Evolutionary conservation across 2,329 filamentous ascomycete genomes (phyloP), one percentile per base, ranked within the genome.

Genomic region (Mycosphaerella sp.): DNA sequence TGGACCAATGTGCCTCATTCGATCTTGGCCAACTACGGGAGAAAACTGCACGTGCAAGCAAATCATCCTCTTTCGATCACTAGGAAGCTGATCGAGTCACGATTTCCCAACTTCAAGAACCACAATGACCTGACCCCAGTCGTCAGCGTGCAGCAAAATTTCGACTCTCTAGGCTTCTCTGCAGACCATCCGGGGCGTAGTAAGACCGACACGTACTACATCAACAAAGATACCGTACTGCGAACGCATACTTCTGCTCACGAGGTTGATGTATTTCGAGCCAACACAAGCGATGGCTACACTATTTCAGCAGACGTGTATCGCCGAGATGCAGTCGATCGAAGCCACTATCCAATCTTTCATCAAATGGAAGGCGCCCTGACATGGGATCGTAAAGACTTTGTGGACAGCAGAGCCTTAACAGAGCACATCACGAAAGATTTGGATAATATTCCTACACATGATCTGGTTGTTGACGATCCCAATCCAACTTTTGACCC

Each of bases 311-410:
- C 91, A 18, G 93, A 98, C 68, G 93, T 98, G 14, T 98, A 97
- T 70, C 82, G 93, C 39, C 80, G 93, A 58, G 93, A 98, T 79
- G 90, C 91, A 50, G 86, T 98, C 64, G 93, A 98, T 71, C 82
- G 87, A 50, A 93, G 85, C 61, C 93, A 98, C 71, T 97, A 97
- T 71, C 93, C 93, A 0, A 82, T 95, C 52, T 98, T 98, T 70
- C 93, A 98, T 71, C 93, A 98, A 73, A 97, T 97, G 90, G 93
- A 98, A 69, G 91, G 89, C 10, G 91, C 91, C 7, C 79, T 86
- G 61, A 85, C 89, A 48, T 98, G 93, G 91, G 86, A 93, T 65
- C 80, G 88, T 8, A 75, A 67, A 25, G 78, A 73, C 66, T 79
- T 79, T 40, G 76, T 73, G 49, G 74, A 62, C 12, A 57, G 62